phyloP scores from a whole-genome alignment of 495 filamentous ascomycete genomes.

The Emericellopsis terricola region DNA sequence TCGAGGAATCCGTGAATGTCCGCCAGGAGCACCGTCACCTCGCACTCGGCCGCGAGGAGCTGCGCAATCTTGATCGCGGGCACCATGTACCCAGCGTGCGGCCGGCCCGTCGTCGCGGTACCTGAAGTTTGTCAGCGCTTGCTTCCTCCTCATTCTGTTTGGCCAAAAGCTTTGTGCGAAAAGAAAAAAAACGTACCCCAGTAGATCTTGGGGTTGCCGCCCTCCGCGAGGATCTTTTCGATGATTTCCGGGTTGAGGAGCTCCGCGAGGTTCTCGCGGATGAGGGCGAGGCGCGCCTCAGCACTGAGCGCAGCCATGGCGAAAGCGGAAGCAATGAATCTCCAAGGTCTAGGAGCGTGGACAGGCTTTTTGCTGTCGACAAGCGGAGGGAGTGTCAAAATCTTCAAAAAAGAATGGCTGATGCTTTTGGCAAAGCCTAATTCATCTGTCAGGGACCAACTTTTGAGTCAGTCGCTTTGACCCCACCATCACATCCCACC shows the following conservation, averaged over 20 bases:
- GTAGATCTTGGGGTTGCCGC: slow-evolving; percentile 60
- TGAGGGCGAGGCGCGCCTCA: slow-evolving; percentile 40
- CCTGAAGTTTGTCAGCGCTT: slow-evolving; percentile 19
- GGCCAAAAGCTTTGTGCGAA: slow-evolving; percentile 1
- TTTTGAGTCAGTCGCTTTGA: too few relatives aligned
- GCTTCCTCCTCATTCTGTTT: background rate
- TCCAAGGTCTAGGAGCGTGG: too few relatives aligned
- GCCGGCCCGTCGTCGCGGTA: slow-evolving; percentile 65
- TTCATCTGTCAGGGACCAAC: too few relatives aligned
- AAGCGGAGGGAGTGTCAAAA: too few relatives aligned
- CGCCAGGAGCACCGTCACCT: slow-evolving; percentile 64
- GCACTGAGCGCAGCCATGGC: slow-evolving; percentile 1
- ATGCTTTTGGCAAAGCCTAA: too few relatives aligned
- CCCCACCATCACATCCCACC: too few relatives aligned
- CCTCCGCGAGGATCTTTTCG: slow-evolving; percentile 52
- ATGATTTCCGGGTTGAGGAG: slow-evolving; percentile 76
- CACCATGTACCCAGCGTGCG: slow-evolving; percentile 75
- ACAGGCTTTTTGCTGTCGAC: too few relatives aligned
- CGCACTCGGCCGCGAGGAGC: slow-evolving; percentile 67
- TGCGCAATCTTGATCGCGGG: slow-evolving; percentile 78
- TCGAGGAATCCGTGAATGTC: slow-evolving; percentile 70
- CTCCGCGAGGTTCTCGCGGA: slow-evolving; percentile 67
- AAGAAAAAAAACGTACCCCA: slow-evolving; percentile 39
- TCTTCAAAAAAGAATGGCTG: too few relatives aligned
- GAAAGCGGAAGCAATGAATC: too few relatives aligned